phyloP scores from a whole-genome alignment of 2,329 filamentous ascomycete species.

The Gaeumannomyces tritici region DNA sequence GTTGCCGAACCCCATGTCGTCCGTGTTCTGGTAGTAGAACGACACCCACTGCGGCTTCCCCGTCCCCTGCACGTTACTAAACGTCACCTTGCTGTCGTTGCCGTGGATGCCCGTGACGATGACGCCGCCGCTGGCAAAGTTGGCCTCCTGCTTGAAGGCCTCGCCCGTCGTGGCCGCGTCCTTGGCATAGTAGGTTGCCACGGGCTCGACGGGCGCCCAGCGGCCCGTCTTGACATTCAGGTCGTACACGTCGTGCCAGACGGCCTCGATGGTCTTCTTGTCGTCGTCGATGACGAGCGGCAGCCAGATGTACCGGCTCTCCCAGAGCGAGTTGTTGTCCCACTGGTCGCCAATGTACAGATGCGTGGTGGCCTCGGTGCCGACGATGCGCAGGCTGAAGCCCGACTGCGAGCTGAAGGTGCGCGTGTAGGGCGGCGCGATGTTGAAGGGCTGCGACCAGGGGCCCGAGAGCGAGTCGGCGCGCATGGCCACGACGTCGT shows the following conservation, averaged over 20 bases:
- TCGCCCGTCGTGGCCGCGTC: constrained; percentile 19
- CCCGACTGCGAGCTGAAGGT: constrained; percentile 44
- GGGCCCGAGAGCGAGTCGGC: constrained; percentile 38
- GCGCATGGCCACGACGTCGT: constrained; percentile 38
- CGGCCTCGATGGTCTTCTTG: constrained; percentile 36
- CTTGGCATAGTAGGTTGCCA: constrained; percentile 29
- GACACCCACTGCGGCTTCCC: constrained; percentile 46
- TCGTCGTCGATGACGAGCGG: constrained; percentile 41
- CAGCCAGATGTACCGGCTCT: constrained; percentile 47
- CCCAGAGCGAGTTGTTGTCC: constrained; percentile 47
- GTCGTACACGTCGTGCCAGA: constrained; percentile 48
- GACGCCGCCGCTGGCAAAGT: constrained; percentile 34
- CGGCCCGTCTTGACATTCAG: constrained; percentile 41
- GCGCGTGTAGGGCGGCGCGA: constrained; percentile 38
- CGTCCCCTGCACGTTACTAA: constrained; percentile 34
- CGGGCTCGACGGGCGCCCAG: constrained; percentile 30
- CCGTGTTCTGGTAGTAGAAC: constrained; percentile 47
- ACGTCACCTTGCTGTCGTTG: constrained; percentile 44
- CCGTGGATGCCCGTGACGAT: constrained; percentile 44
- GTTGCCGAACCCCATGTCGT: constrained; percentile 37
- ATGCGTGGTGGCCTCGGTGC: constrained; percentile 36
- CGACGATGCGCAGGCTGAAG: constrained; percentile 35
- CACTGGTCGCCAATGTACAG: constrained; percentile 31
- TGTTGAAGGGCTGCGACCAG: constrained; percentile 45
- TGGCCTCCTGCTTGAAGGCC: constrained; percentile 47